Conservation (phyloP, 2,329 filamentous ascomycete genomes). For the Pezicula rhizophila region DNA sequence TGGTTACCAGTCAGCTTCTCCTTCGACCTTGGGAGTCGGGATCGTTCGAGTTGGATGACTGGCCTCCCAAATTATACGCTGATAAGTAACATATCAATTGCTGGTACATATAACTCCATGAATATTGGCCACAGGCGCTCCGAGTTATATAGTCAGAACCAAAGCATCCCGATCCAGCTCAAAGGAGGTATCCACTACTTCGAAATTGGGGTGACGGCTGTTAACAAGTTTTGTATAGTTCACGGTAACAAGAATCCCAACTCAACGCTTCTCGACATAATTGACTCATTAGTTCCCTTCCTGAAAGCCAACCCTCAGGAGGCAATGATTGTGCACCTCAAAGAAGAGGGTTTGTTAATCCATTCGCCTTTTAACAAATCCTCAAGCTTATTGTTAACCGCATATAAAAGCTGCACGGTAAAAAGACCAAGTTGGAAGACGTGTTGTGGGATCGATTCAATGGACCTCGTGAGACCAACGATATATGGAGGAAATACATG, state of each 20-base stretch:
- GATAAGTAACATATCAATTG: slow-evolving; percentile 41
- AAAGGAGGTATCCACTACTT: slow-evolving; percentile 42
- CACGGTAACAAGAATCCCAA: slow-evolving; percentile 36
- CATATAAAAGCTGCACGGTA: too few species aligned
- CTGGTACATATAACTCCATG: slow-evolving; percentile 49
- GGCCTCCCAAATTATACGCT: slow-evolving; percentile 33
- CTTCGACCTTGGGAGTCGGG: slow-evolving; percentile 33
- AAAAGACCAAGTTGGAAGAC: too few species aligned
- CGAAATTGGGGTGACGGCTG: slow-evolving; percentile 33
- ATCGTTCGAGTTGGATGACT: slow-evolving; percentile 38
- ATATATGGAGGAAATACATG: too few species aligned
- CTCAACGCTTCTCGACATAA: slow-evolving; percentile 39
- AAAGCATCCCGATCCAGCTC: slow-evolving; percentile 38
- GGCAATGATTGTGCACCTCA: slow-evolving; percentile 44
- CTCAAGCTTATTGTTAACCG: too few species aligned
- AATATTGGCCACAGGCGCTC: slow-evolving; percentile 35
- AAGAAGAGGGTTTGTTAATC: slow-evolving; percentile 35
- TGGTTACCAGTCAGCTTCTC: slow-evolving; percentile 33
- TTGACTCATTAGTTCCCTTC: slow-evolving; percentile 39
- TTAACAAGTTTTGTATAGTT: slow-evolving; percentile 40
- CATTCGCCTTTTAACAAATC: too few species aligned
- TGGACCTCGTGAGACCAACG: too few species aligned
- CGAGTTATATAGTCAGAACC: slow-evolving; percentile 40
- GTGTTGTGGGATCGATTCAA: too few species aligned
- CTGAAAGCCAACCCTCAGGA: slow-evolving; percentile 39